Base-by-base conservation (phyloP, 225 moss, liverwort and hornwort species). In the Sphagnum tenellum region DNA sequence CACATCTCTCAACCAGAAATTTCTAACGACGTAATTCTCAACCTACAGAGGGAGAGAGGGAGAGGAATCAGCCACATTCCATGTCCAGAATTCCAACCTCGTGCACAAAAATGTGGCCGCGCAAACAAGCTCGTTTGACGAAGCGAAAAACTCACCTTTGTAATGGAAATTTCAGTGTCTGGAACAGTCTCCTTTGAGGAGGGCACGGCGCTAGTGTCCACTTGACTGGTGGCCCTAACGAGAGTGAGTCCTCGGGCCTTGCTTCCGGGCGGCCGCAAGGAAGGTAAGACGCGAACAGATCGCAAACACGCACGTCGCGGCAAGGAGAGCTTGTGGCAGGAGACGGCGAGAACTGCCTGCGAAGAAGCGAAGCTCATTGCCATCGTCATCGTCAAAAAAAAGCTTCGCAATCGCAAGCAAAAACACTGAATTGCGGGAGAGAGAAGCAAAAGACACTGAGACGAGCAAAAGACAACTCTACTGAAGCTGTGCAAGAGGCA, bases 121-220 rank as follows among this genome's bases (percentile, higher is more conserved):
- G 14, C 4, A 59, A 47, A 46, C 7, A 10, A 67, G 49, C 11
- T 7, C 4, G 14, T 9, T 45, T 55, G 67, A 3, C 2, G 12
- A 48, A 46, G 54, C 45, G 14, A 11, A 49, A 63, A 9, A 50
- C 64, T 11, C 63, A 96, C 95, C 95, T 92, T 96, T 3, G 95
- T 96, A 49, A 96, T 96, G 59, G 88, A 89, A 44, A 80, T 44
- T 70, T 96, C 95, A 9, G 65, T 82, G 67, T 96, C 95, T 13
- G 92, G 81, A 66, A 96, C 69, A 56, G 70, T 88, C 3, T 79
- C 78, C 76, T 96, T 95, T n/a, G 82, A 73, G 55, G 86, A 72
- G 7, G 80, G 56, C 11, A 80, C 49, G n/a, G 77, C 70, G 49
- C 69, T 75, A 9, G 86, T n/a, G 64, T 86, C 82, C 75, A 82